Conservation (phyloP, 306 rosid genomes). For the Gynostemma pentaphyllum region DNA sequence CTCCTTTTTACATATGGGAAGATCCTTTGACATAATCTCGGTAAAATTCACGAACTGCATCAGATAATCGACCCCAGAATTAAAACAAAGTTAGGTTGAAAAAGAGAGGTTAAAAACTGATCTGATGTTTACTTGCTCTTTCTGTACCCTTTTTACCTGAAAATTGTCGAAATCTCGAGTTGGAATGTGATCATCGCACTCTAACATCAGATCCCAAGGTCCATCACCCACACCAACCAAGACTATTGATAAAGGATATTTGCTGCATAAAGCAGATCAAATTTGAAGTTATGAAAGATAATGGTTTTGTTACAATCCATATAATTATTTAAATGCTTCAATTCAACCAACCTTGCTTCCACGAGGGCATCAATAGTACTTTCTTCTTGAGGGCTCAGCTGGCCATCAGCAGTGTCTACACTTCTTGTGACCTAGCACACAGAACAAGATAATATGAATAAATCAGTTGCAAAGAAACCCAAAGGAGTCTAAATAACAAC, state of each 20-base stretch:
- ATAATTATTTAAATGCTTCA: not conserved
- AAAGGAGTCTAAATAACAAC: not conserved
- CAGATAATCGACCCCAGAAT: not conserved
- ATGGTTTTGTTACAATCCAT: not conserved
- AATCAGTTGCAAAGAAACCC: not conserved
- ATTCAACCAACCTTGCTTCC: constrained; percentile 16
- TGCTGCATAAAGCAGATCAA: constrained; percentile 13
- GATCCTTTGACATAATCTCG: constrained; percentile 14
- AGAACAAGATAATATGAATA: not conserved
- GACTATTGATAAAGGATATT: constrained; percentile 22
- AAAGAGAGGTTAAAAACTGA: not conserved
- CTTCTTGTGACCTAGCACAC: constrained; percentile 19
- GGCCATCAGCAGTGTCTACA: not conserved
- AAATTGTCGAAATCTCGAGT: constrained; percentile 19
- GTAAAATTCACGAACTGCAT: constrained; percentile 28
- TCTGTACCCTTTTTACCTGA: constrained; percentile 11
- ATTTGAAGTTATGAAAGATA: not conserved
- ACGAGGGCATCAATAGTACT: constrained; percentile 17
- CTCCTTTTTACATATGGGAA: not conserved
- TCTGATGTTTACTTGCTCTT: not conserved
- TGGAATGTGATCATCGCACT: constrained; percentile 17
- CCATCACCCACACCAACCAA: constrained; percentile 33
- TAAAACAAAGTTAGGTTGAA: not conserved
- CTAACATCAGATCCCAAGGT: constrained; percentile 24
- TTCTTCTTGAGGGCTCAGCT: constrained; percentile 19